These are phyloP conservation scores for Penicillium paneum DNA, from an alignment of 2,329 filamentous ascomycete genomes.

Conservation along the genomic window DNA sequence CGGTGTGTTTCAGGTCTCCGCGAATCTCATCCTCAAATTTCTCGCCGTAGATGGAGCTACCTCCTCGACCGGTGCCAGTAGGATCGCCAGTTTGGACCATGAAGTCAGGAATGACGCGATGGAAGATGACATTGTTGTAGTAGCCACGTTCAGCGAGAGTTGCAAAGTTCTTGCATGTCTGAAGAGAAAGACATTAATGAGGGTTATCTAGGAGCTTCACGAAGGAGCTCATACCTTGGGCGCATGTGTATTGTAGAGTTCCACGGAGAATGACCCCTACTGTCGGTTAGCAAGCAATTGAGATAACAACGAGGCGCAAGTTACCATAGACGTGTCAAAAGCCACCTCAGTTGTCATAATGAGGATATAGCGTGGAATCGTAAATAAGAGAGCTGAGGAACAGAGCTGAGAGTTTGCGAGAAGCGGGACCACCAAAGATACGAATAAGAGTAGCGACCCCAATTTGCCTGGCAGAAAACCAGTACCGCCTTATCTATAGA, in stretches of 20 bases:
- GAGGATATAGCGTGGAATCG: neutral
- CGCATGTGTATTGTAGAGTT: slow-evolving; percentile 87
- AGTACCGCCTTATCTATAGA: neutral
- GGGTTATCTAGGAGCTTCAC: neutral
- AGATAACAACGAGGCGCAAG: neutral
- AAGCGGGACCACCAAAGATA: slow-evolving; percentile 3
- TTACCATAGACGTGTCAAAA: slow-evolving; percentile 82
- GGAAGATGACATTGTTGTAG: slow-evolving; percentile 83
- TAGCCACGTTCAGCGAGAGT: slow-evolving; percentile 78
- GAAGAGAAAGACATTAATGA: slow-evolving; percentile 18
- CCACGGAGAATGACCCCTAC: slow-evolving; percentile 77
- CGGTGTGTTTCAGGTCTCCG: slow-evolving; percentile 77
- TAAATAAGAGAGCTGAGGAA: neutral
- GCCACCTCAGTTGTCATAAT: slow-evolving; percentile 73
- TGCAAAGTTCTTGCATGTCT: slow-evolving; percentile 82
- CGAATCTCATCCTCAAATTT: slow-evolving; percentile 93
- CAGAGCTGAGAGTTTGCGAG: slow-evolving; percentile 2
- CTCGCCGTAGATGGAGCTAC: slow-evolving; percentile 83
- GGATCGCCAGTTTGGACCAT: slow-evolving; percentile 96
- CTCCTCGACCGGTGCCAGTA: slow-evolving; percentile 87
- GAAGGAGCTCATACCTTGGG: slow-evolving; percentile 54
- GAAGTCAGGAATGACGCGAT: slow-evolving; percentile 92
- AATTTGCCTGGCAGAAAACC: neutral
- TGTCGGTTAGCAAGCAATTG: slow-evolving; percentile 15
- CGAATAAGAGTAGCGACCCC: neutral